A percentile compares a stretch with the other conserved stretches of the same genome.
Evolutionary conservation across 805 yeast genomes (phyloP).

Genomic region (Jamesozyma lodderae): DNA sequence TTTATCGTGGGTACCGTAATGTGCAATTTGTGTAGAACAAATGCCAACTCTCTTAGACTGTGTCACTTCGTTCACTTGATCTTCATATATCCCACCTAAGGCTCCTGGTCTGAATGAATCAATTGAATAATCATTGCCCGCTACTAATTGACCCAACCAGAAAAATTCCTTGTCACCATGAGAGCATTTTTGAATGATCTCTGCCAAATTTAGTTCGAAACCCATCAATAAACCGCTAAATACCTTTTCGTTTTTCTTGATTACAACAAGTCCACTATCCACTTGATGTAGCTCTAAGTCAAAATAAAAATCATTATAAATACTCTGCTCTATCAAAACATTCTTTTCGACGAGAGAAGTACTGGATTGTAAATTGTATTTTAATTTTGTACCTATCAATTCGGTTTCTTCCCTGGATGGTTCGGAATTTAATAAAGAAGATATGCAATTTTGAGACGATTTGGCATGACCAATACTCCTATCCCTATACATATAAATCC

Average conservation of each 20-base stretch:
- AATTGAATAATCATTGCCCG: conserved; percentile 31
- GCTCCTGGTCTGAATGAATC: conserved; percentile 31
- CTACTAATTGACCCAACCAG: conserved; percentile 51
- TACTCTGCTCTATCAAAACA: conserved; percentile 7
- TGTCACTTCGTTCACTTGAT: conserved; percentile 17
- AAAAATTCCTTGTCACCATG: conserved; percentile 74
- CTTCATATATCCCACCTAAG: conserved; percentile 27
- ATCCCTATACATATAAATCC: conserved; percentile 4
- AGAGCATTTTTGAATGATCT: conserved; percentile 33
- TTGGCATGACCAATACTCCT: background rate
- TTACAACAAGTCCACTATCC: conserved; percentile 22
- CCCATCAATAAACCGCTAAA: conserved; percentile 15
- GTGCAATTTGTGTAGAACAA: conserved; percentile 24
- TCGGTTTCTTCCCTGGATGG: conserved; percentile 16
- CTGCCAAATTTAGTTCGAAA: conserved; percentile 16
- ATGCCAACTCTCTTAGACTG: conserved; percentile 5
- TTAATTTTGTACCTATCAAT: conserved; percentile 11
- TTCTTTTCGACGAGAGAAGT: conserved; percentile 1
- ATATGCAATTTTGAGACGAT: background rate
- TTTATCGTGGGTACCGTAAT: conserved; percentile 7
- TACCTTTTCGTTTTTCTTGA: conserved; percentile 11
- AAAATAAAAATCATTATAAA: conserved; percentile 12
- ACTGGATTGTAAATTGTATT: conserved; percentile 1
- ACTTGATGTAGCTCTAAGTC: conserved; percentile 17
- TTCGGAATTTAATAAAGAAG: conserved; percentile 4